Evolutionary conservation across 495 filamentous ascomycete species (phyloP).

Genomic region (Oidiodendron maius): DNA sequence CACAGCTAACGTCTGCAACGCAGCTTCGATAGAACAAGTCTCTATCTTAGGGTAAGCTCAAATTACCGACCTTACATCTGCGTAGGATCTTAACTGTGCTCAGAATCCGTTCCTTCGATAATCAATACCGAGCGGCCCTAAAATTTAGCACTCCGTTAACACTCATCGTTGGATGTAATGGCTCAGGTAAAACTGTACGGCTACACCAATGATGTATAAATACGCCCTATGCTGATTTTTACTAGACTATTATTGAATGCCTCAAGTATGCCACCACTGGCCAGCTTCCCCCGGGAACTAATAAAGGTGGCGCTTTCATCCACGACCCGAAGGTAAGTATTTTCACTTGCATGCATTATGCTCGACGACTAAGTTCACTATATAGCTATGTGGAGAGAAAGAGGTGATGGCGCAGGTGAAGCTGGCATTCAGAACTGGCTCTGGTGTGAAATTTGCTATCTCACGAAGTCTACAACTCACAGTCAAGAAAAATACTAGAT

Average conservation of each 20-base stretch:
- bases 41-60: constrained; percentile 65
- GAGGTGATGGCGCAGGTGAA: constrained; percentile 90
- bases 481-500: constrained; percentile 66
- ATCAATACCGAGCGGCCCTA: constrained; percentile 65
- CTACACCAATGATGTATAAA: constrained; percentile 15
- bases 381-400: constrained; percentile 74
- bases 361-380: too few species aligned
- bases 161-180: constrained; percentile 94
- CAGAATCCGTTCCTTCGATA: constrained; percentile 89
- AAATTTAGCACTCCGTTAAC: constrained; percentile 86
- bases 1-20: neutral
- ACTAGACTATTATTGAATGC: constrained; percentile 91
- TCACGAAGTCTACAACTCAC: constrained; percentile 79
- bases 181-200: constrained; percentile 82
- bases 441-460: constrained; percentile 70
- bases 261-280: constrained; percentile 98
- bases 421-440: constrained; percentile 72
- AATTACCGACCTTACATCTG: neutral
- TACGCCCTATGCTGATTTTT: constrained; percentile 8
- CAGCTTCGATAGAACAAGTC: constrained; percentile 73
- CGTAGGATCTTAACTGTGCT: neutral
- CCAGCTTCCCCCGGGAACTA: constrained; percentile 84
- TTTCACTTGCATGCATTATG: too few species aligned
- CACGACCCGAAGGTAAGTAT: constrained; percentile 77
- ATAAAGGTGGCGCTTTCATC: constrained; percentile 85